phyloP scores from a whole-genome alignment of 139 green algal species.

The Diplosphaera chodatii region DNA sequence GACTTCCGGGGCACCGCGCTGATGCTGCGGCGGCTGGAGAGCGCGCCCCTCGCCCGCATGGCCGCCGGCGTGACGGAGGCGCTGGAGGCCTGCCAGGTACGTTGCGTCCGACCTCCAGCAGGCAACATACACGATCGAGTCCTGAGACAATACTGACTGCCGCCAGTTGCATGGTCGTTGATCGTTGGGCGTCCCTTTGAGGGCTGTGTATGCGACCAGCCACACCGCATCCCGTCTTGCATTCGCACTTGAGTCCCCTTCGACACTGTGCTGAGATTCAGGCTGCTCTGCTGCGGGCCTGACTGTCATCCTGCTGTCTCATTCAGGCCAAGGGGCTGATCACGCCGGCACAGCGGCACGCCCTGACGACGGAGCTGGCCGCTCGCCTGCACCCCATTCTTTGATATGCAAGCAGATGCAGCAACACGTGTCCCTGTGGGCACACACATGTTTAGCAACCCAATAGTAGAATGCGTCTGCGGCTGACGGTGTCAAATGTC shows the following conservation, averaged over 20 bases:
- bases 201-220: no score
- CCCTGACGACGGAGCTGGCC: constrained; percentile 45
- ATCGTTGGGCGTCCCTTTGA: no score
- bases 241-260: no score
- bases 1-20: constrained; percentile 23
- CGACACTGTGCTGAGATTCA: neutral
- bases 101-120: no score
- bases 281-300: neutral
- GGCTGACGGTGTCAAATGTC: no score
- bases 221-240: no score
- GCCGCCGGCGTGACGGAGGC: constrained; percentile 44
- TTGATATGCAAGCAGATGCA: no score
- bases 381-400: constrained; percentile 32
- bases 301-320: neutral
- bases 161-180: no score
- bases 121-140: neutral
- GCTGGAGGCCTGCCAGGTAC: constrained; percentile 31
- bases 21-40: constrained; percentile 51
- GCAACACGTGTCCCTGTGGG: no score
- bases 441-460: no score
- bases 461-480: no score
- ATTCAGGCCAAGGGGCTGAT: constrained; percentile 33
- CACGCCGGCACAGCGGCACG: constrained; percentile 33
- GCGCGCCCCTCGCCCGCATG: constrained; percentile 32
- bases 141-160: no score